Evolutionary conservation across 1,139 yeast genomes (phyloP).

Genomic region (Arxiozyma bovina): DNA sequence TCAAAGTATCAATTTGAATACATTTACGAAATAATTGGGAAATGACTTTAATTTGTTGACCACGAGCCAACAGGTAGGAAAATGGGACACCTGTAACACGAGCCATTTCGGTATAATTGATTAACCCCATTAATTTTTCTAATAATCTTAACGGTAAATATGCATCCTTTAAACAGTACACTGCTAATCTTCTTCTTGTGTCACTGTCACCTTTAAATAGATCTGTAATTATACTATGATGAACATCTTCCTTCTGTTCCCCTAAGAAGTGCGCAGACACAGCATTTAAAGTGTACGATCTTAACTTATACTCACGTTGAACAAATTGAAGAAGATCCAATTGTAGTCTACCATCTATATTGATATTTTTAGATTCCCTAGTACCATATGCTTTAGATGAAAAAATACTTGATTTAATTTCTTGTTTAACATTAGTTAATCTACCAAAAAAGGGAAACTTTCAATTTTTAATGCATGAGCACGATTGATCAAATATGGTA

Average conservation of each 20-base stretch:
- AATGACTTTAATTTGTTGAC: slow-evolving; percentile 95
- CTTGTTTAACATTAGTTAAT: slow-evolving; percentile 57
- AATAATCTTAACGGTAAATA: slow-evolving; percentile 78
- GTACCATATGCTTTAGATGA: slow-evolving; percentile 96
- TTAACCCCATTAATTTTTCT: slow-evolving; percentile 91
- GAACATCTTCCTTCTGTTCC: slow-evolving; percentile 97
- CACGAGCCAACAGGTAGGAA: slow-evolving; percentile 77
- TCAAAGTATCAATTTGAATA: slow-evolving; percentile 69
- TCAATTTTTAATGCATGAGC: slow-evolving; percentile 63
- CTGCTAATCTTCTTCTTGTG: slow-evolving; percentile 90
- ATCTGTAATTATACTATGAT: slow-evolving; percentile 90
- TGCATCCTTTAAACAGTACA: slow-evolving; percentile 94
- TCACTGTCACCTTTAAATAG: slow-evolving; percentile 88
- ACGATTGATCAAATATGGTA: slow-evolving; percentile 85
- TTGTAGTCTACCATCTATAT: slow-evolving; percentile 94
- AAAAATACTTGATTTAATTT: slow-evolving; percentile 70
- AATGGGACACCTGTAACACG: slow-evolving; percentile 99
- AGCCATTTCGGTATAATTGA: slow-evolving; percentile 98
- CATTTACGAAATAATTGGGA: slow-evolving; percentile 93
- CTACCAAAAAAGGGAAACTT: slow-evolving; percentile 85
- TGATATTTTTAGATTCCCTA: slow-evolving; percentile 81
- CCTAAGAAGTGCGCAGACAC: slow-evolving; percentile 91
- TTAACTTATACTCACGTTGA: slow-evolving; percentile 87
- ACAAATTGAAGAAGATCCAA: slow-evolving; percentile 85
- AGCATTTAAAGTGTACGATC: slow-evolving; percentile 91